phyloP scores from a whole-genome alignment of 163 green algal genomes.

The Trebouxiophyceae sp. region DNA sequence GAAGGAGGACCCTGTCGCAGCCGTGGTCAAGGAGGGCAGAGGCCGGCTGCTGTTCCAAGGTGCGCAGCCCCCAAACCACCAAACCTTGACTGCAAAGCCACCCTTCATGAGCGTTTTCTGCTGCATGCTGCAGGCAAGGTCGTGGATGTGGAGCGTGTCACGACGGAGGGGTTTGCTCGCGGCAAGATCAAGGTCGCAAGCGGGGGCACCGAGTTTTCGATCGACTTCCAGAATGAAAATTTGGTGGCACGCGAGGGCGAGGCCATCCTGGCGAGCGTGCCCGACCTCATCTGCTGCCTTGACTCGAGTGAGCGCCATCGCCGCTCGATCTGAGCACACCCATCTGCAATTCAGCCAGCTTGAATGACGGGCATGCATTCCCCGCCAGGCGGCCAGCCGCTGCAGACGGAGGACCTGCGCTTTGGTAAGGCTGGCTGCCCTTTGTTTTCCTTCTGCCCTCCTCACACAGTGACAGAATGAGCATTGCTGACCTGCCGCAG shows the following conservation, averaged over 20 bases:
- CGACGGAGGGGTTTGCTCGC: slow-evolving; percentile 26
- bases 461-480: too few species aligned
- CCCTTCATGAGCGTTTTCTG: not conserved
- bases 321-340: not conserved
- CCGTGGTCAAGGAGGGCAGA: slow-evolving; percentile 11
- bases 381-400: slow-evolving; percentile 15
- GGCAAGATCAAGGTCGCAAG: slow-evolving; percentile 11
- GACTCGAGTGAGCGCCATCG: slow-evolving; percentile 7
- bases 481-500: too few species aligned
- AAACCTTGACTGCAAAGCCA: not conserved
- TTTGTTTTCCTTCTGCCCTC: too few species aligned
- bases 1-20: slow-evolving; percentile 21
- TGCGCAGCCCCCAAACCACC: not conserved
- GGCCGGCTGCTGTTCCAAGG: slow-evolving; percentile 23
- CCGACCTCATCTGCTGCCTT: slow-evolving; percentile 36
- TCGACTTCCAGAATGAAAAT: slow-evolving; percentile 39
- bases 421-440: too few species aligned
- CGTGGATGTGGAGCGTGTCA: slow-evolving; percentile 23
- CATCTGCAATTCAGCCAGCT: not conserved
- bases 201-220: not conserved
- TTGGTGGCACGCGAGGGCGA: slow-evolving; percentile 18
- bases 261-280: slow-evolving; percentile 19
- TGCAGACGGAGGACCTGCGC: slow-evolving; percentile 29
- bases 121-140: slow-evolving; percentile 22
- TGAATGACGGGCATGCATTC: not conserved